These are phyloP conservation scores for Silene coronaria DNA, from an alignment of 179 eudicot genomes.

Conservation along the genomic window DNA sequence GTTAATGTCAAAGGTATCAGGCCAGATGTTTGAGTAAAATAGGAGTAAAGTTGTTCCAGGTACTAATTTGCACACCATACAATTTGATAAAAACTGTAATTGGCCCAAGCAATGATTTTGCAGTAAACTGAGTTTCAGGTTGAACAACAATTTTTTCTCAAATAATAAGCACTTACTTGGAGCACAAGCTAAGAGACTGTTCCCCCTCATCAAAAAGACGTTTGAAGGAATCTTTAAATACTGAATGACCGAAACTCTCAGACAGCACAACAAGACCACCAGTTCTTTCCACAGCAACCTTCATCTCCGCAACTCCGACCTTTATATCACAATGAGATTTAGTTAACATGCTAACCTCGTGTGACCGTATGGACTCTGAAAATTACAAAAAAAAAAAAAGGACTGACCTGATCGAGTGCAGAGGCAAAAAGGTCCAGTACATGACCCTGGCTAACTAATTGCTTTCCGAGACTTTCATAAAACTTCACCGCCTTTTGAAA, in stretches of 20 bases:
- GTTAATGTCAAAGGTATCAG: not conserved
- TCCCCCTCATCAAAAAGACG: slow-evolving; percentile 79
- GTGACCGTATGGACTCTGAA: not conserved
- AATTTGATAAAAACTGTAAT: not conserved
- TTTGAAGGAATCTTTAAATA: slow-evolving; percentile 89
- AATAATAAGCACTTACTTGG: slow-evolving; percentile 52
- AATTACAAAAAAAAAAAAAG: not conserved
- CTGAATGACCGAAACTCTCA: slow-evolving; percentile 97
- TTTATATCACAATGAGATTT: slow-evolving; percentile 19
- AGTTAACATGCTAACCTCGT: not conserved
- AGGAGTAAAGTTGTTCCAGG: not conserved
- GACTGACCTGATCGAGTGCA: slow-evolving; percentile 90
- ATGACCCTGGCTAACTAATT: slow-evolving; percentile 90
- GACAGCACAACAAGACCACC: slow-evolving; percentile 95
- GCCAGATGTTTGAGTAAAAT: not conserved
- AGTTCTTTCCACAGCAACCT: slow-evolving; percentile 87
- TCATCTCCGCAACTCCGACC: slow-evolving; percentile 99
- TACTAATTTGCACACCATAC: not conserved
- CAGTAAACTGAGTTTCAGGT: not conserved
- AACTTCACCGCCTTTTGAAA: slow-evolving; percentile 81
- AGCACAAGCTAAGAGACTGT: slow-evolving; percentile 82
- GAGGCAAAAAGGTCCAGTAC: slow-evolving; percentile 93
- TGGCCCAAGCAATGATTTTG: not conserved
- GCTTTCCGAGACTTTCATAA: slow-evolving; percentile 74
- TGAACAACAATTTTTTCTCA: not conserved